phyloP scores from a whole-genome alignment of 176 grass and related monocot species.

The Oryza meyeriana region DNA sequence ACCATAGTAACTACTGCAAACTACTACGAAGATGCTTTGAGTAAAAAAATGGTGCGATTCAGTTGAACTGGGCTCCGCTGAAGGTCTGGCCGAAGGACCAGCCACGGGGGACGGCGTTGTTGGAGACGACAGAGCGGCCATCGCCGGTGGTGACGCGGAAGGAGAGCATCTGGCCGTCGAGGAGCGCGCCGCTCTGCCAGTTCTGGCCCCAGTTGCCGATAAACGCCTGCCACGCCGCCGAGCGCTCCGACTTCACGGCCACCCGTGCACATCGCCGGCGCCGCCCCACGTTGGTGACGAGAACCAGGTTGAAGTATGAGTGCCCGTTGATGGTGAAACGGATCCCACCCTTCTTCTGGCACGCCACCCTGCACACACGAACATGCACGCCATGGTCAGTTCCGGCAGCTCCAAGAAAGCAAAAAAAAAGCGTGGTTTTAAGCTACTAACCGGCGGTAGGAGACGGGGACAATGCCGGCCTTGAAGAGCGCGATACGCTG shows the following conservation, averaged over 20 bases:
- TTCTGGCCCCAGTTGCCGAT: slow-evolving; percentile 93
- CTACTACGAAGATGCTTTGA: background rate
- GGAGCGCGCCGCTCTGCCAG: slow-evolving; percentile 71
- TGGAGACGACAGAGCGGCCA: slow-evolving; percentile 48
- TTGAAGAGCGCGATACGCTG: slow-evolving; percentile 80
- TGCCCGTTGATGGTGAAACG: slow-evolving; percentile 89
- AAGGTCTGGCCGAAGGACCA: slow-evolving; percentile 89
- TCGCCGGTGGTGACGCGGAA: slow-evolving; percentile 63
- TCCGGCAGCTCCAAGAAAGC: background rate
- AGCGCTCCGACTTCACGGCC: slow-evolving; percentile 45
- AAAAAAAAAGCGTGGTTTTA: background rate
- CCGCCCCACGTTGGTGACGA: slow-evolving; percentile 85
- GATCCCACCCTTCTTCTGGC: slow-evolving; percentile 82
- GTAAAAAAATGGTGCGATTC: background rate
- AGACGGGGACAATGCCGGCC: slow-evolving; percentile 83
- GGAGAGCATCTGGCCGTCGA: slow-evolving; percentile 54
- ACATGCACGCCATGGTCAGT: background rate
- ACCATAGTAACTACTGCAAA: background rate
- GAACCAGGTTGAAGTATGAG: slow-evolving; percentile 90
- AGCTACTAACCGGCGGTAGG: slow-evolving; percentile 55
- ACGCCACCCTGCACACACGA: slow-evolving; percentile 33
- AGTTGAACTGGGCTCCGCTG: slow-evolving; percentile 66
- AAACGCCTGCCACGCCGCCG: slow-evolving; percentile 49
- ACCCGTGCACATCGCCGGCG: slow-evolving; percentile 67
- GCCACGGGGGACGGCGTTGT: slow-evolving; percentile 48